Percentiles rank a stretch among this genome's conserved stretches.
Conservation (phyloP, 148 eudicot genomes). For the Nepenthes mirabilis region DNA sequence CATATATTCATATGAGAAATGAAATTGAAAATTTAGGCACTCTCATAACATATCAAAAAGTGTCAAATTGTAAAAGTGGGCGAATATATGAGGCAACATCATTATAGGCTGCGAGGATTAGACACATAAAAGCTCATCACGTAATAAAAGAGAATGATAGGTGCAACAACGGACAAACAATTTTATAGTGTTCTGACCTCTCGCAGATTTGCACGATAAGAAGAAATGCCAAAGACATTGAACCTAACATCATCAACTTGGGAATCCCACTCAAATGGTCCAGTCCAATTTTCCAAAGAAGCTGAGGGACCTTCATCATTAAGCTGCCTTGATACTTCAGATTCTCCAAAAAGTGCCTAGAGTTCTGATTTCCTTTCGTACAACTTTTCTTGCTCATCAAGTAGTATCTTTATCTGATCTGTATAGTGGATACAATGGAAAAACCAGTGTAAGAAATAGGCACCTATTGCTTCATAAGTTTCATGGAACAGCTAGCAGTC, state of each 20-base stretch:
- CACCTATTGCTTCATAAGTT: neutral
- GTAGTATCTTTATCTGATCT: conserved; percentile 75
- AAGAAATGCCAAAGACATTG: conserved; percentile 77
- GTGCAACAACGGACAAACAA: conserved; percentile 6
- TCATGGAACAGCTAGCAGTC: neutral
- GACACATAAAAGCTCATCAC: neutral
- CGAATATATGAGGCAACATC: too few relatives aligned
- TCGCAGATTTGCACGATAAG: conserved; percentile 84
- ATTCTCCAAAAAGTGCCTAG: conserved; percentile 49
- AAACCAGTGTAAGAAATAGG: neutral
- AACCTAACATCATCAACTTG: conserved; percentile 68
- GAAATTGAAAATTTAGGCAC: too few relatives aligned
- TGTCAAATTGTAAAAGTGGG: too few relatives aligned
- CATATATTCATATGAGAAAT: too few relatives aligned
- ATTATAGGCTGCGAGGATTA: too few relatives aligned
- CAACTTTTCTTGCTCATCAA: conserved; percentile 78
- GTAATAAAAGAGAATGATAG: neutral
- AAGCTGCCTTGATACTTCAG: conserved; percentile 38
- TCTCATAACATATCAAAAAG: too few relatives aligned
- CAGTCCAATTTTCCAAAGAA: conserved; percentile 63
- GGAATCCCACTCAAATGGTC: conserved; percentile 84
- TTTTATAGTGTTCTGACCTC: conserved; percentile 78
- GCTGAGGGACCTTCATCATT: conserved; percentile 29
- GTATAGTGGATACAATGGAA: conserved; percentile 10
- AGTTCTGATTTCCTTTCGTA: conserved; percentile 72